Evolutionary conservation across 495 filamentous ascomycete species (phyloP), one percentile per base, ranked within the genome.

Genomic region (Halenospora varia): DNA sequence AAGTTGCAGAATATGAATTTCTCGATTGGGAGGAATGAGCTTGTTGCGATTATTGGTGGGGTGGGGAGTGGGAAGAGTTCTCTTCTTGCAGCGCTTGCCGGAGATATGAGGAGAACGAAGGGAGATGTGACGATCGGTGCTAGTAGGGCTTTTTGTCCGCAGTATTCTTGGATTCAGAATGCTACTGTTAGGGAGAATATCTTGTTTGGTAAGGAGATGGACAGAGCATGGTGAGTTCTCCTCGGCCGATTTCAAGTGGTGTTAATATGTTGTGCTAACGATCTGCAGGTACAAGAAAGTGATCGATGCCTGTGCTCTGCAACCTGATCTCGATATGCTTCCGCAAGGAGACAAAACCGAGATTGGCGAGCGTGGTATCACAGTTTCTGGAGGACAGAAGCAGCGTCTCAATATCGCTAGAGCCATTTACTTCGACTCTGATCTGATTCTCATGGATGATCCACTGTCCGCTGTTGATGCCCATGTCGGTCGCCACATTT

Each of bases 111-210:
- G 18, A 82, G 84, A 66, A 94, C 89, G 0, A 71, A 73, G 11
- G 94, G 94, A 1, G 75, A 79, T 35, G 78, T 96, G 4, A 78
- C 79, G 3, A 74, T 96, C 52, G 90, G 92, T 47, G 88, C 88
- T 1, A 83, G 82, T 1, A 74, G 92, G 49, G 88, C 92, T 0
- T 96, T 95, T 62, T 98, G 94, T 63, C 91, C 94, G 0, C 94
- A 98, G 65, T 96, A 94, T 66, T 89, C 94, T 2, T 98, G 94
- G 94, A 97, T 98, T 47, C 92, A 97, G 65, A 98, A 97, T 63
- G 76, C 90, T 0, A 87, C 85, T 13, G 85, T 97, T 3, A 84
- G 79, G 56, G 81, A 96, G 51, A 98, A 98, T 62, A 94, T 98
- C 54, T 66, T 95, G 1, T 97, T 98, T 62, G 93, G 93, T 1